Base-by-base conservation (phyloP, 495 filamentous ascomycete genomes). In the Aspergillus bridgeri region DNA sequence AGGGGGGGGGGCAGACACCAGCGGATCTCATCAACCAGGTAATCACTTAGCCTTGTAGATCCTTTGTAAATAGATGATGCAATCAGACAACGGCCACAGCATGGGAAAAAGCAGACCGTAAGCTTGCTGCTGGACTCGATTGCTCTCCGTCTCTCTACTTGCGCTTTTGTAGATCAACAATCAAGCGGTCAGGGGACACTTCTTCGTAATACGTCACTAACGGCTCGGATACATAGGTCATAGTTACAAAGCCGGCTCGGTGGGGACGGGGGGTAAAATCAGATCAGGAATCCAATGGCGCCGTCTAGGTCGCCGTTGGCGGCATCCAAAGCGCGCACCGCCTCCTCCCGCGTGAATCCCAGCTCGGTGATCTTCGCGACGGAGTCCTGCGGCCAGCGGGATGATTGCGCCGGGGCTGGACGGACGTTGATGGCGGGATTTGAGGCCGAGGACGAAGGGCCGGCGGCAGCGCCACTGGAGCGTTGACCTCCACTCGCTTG, bases 231-330 rank as follows among this genome's bases (percentile, higher is more conserved):
- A 38, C 6, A 38, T 38, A 38, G 7, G 8, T 6, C 8, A 33
- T 33, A 33, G 29, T 9, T 38, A 38, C 33, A 38, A 38, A 38
- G 33, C 33, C 33, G 33, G 11, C 33, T 4, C 11, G 33, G 33
- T 38, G 33, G 33, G 33, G 9, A 29, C 6, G 27, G 27, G 27
- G 6, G 27, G 2, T n/a, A n/a, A 1, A 29, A 48, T 69, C 63
- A 75, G 51, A 96, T 89, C 58, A 97, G 76, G 48, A 97, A 81
- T 45, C 89, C 87, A 51, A 93, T 92, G 19, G 94, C 94, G 54
- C 86, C 81, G 51, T 97, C 88, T 27, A 97, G 80, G 69, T 98
- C 89, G 6, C 94, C 94, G 20, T 84, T 85, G 17, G 90, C 90
- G 21, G 87, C 86, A 62, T 92, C 85, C 58, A 98, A 73, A 1